Evolutionary conservation across 306 rosid species (phyloP).

Genomic region (Prunus davidiana): DNA sequence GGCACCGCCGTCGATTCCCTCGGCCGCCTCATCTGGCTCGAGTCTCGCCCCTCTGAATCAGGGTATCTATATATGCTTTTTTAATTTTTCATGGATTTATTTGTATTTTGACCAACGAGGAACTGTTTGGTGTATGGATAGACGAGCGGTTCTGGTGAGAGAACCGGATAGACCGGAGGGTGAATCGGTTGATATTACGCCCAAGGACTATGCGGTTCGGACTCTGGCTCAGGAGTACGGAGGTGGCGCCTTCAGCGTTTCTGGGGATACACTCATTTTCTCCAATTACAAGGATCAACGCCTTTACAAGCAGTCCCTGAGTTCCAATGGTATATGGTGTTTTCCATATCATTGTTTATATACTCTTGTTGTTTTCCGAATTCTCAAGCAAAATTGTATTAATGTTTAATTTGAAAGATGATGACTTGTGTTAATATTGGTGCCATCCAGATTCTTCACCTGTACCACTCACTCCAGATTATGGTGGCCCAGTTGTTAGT

Average conservation of each 20-base stretch:
- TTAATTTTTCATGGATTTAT: neutral
- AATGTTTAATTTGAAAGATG: neutral
- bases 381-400: neutral
- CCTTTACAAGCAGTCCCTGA: conserved; percentile 64
- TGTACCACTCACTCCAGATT: conserved; percentile 70
- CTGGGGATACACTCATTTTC: conserved; percentile 63
- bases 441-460: conserved; percentile 56
- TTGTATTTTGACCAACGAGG: neutral
- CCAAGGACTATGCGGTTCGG: conserved; percentile 78
- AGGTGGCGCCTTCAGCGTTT: conserved; percentile 77
- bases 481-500: conserved; percentile 64
- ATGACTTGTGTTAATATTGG: conserved; percentile 6
- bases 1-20: conserved; percentile 65
- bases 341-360: neutral
- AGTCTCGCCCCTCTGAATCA: conserved; percentile 78
- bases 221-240: conserved; percentile 93
- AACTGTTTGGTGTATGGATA: conserved; percentile 20
- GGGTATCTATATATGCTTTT: conserved; percentile 41
- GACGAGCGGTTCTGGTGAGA: conserved; percentile 79
- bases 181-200: conserved; percentile 75
- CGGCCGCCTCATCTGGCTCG: conserved; percentile 86
- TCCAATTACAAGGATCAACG: conserved; percentile 89
- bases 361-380: neutral
- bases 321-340: conserved; percentile 39
- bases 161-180: conserved; percentile 59